phyloP scores from a whole-genome alignment of 495 filamentous ascomycete genomes.

The Trichoderma virens region DNA sequence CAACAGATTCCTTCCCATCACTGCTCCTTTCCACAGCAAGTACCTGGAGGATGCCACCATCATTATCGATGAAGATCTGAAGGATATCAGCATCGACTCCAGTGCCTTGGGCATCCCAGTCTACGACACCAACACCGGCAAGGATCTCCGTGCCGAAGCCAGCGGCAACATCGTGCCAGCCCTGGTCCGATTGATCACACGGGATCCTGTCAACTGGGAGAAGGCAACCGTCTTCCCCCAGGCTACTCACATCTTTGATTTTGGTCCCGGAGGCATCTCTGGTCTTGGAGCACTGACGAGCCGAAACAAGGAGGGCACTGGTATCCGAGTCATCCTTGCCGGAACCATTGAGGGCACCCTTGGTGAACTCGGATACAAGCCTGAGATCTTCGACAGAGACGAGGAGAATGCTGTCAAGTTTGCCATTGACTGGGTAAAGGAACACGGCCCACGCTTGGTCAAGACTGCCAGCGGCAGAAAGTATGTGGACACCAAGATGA shows the following conservation, averaged over 20 bases:
- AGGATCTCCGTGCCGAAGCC: constrained; percentile 60
- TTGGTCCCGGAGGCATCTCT: constrained; percentile 92
- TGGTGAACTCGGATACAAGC: constrained; percentile 88
- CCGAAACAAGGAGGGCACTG: constrained; percentile 96
- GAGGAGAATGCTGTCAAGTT: constrained; percentile 88
- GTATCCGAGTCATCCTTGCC: constrained; percentile 88
- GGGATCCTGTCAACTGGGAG: constrained; percentile 90
- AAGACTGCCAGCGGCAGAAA: constrained; percentile 80
- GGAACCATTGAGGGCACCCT: constrained; percentile 87
- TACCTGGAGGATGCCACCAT: constrained; percentile 75
- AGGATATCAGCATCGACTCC: constrained; percentile 64
- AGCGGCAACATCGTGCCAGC: constrained; percentile 65
- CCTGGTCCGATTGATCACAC: constrained; percentile 86
- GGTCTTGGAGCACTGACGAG: constrained; percentile 95
- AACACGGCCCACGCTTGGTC: constrained; percentile 80
- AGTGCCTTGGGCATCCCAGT: constrained; percentile 69
- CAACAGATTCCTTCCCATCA: constrained; percentile 95
- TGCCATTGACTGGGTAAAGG: constrained; percentile 96
- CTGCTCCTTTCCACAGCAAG: constrained; percentile 94
- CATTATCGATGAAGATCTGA: constrained; percentile 77
- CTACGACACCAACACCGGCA: constrained; percentile 77
- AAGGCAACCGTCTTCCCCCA: constrained; percentile 79
- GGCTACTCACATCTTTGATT: constrained; percentile 91
- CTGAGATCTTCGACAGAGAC: constrained; percentile 93
- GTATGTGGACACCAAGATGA: constrained; percentile 98